Evolutionary conservation across 2,329 filamentous ascomycete species (phyloP), one percentile per base, ranked within the genome.

Genomic region (Cladophialophora chaetospira): DNA sequence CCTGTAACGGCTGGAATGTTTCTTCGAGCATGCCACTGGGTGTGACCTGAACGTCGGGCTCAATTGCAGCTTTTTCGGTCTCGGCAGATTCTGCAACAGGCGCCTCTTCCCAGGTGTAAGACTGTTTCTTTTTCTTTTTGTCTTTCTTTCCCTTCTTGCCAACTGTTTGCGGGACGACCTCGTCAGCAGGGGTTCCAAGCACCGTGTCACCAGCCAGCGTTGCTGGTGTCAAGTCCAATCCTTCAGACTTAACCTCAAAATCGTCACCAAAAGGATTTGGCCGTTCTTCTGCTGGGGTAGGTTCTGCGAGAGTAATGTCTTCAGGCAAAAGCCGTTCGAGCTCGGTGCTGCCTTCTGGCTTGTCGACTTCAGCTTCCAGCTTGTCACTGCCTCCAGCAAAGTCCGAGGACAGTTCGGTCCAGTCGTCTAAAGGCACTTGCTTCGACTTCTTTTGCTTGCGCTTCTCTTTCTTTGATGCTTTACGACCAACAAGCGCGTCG

Each of bases 391-490:
- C 31, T 3, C 56, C 53, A 3, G 26, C 46, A 25, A 31, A 36
- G 6, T 10, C 43, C 15, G 13, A 36, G 3, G 43, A 54, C 36
- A 19, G n/a, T 25, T 50, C 38, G 19, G 29, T 13, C 17, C 21
- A 28, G 4, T 40, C 46, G 25, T 23, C 23, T 9, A 21, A 21
- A 9, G 17, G 8, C 15, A 36, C 11, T 21, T 42, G 38, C 28
- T 55, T 42, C 2, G 43, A 23, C 44, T 62, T 64, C 53, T 64
- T 62, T n/a, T 57, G 45, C 26, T 59, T 59, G 5, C 62, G 55
- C 42, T 61, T 62, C 8, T 58, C 55, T 52, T 63, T 64, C 51
- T 64, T 65, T 3, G 55, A 58, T 5, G 40, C 10, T 42, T 61
- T 57, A 10, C 57, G 54, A 5, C 35, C 52, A 13, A 45, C 17